Base-by-base conservation (phyloP, 768 basidiomycete genomes). In the Podaxis sp. region DNA sequence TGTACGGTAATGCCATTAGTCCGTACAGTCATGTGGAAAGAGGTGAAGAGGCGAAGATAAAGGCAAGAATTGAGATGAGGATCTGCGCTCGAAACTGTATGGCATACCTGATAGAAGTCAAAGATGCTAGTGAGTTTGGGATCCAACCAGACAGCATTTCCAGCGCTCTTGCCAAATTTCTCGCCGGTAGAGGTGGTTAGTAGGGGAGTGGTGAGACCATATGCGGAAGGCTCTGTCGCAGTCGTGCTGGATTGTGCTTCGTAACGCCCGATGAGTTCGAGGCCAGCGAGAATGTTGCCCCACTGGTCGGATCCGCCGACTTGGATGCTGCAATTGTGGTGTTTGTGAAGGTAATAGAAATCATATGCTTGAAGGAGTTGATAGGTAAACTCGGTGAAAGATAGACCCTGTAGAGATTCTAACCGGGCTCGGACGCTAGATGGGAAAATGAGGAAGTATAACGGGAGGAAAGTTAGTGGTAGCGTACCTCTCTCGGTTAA, bases 381-480 rank as follows among this genome's bases (percentile, higher is more conserved):
- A 73, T 99, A 99, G 3, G 93, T 88, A 76, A 99, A 99, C 73
- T 99, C 97, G 19, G 96, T 95, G 78, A 96, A 99, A n/a, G 96
- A 97, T 64, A 99, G 89, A 51, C 96, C 96, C 68, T 88, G 85
- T 65, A 89, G 87, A 0, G 92, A 87, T 5, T 80, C 77, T 59
- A 98, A 80, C 28, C 96, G 89, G 30, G 86, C 84, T 63, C 89
- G 89, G 40, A 97, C 95, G 67, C 96, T 97, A 64, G 5, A 52
- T 19, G 12, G 15, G 33, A 56, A 42, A 15, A 49, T 30, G 22
- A 26, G 59, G 24, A 15, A 48, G 7, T 19, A 33, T 49, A 15
- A 22, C 24, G 19, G 15, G 4, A 49, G 40, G 52, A 42, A 22
- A 26, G 12, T 19, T 19, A 19, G 15, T 1, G 33, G 38, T 12